Evolutionary conservation across 192 early-diverging fungal genomes (phyloP).

Genomic region (Coemansia sp.): DNA sequence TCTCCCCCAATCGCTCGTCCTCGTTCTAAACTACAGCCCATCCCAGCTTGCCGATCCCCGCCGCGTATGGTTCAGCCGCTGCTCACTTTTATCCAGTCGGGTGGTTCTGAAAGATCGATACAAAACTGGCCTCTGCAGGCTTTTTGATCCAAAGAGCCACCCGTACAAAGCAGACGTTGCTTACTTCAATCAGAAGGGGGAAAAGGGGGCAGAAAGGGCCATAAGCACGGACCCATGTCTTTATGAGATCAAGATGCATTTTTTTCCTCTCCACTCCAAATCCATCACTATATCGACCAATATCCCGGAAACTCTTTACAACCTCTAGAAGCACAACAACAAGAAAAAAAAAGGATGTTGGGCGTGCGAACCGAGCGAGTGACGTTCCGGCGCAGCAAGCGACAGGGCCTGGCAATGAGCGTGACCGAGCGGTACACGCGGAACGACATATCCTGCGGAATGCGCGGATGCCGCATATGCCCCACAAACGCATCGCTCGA

Average conservation of each 20-base stretch:
- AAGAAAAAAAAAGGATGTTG: constrained; percentile 5
- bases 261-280: neutral
- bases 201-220: no score
- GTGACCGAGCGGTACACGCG: constrained; percentile 43
- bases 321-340: neutral
- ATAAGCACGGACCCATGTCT: neutral
- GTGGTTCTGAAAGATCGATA: no score
- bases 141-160: no score
- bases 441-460: constrained; percentile 35
- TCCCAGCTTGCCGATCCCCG: no score
- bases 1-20: neutral
- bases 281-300: neutral
- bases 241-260: neutral
- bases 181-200: no score
- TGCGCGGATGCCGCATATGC: constrained; percentile 19
- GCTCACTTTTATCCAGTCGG: no score
- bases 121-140: no score
- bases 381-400: constrained; percentile 47
- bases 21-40: neutral
- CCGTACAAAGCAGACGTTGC: no score
- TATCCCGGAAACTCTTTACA: neutral
- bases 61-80: no score
- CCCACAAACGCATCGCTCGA: constrained; percentile 15
- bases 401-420: constrained; percentile 43
- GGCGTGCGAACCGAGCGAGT: constrained; percentile 32